These are phyloP conservation scores for Orbilia ellipsospora DNA, from an alignment of 2,329 filamentous ascomycete species.

Conservation along the genomic window DNA sequence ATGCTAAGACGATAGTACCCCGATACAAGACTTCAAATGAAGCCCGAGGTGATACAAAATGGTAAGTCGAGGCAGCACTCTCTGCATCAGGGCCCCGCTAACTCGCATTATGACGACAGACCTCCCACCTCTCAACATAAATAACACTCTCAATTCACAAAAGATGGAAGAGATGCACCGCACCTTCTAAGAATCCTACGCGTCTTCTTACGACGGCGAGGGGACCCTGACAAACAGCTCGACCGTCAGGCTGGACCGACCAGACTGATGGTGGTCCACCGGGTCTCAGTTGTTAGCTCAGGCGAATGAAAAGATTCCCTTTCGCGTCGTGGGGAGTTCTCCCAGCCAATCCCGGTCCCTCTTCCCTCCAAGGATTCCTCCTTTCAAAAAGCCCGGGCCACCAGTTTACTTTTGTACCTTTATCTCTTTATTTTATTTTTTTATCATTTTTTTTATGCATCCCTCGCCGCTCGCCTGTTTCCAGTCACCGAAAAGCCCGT, in stretches of 20 bases:
- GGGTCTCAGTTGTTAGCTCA: neutral
- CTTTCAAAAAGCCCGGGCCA: constrained; percentile 3
- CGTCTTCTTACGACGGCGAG: constrained; percentile 12
- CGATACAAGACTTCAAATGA: too few relatives aligned
- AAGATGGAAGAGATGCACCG: neutral
- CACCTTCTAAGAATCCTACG: constrained; percentile 19
- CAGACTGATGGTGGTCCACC: neutral
- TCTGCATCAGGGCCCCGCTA: constrained; percentile 30
- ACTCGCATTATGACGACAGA: constrained; percentile 42
- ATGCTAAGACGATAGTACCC: too few relatives aligned
- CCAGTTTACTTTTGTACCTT: neutral
- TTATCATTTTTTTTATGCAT: neutral
- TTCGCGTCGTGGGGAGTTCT: constrained; percentile 38
- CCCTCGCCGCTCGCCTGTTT: neutral
- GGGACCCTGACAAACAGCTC: constrained; percentile 26
- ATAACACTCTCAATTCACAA: constrained; percentile 2
- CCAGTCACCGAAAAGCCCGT: constrained; percentile 9
- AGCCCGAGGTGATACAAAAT: constrained; percentile 5
- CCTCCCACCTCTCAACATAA: constrained; percentile 24
- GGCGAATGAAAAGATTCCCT: constrained; percentile 40
- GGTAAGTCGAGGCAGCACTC: constrained; percentile 42
- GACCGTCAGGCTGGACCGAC: constrained; percentile 33
- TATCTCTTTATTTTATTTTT: neutral
- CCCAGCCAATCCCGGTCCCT: constrained; percentile 12
- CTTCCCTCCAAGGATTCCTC: constrained; percentile 4